Conservation (phyloP, 305 asterid genomes). For the Fraxinus angustifolia region DNA sequence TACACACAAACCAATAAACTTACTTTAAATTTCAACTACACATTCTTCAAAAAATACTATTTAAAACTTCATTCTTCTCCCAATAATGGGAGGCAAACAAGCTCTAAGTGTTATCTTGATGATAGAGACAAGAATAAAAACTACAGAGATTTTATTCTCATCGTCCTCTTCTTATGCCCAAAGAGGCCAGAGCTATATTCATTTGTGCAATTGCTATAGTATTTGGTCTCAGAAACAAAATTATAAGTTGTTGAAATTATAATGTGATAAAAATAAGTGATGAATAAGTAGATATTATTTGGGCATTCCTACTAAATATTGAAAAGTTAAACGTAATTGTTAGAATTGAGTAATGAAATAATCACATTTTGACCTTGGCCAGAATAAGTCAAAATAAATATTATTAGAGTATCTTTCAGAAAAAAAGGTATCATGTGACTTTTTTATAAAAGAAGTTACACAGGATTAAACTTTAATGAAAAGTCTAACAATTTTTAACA, state of each 20-base stretch:
- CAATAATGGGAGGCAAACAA: too few species aligned
- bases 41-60: too few species aligned
- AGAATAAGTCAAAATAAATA: too few species aligned
- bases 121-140: not conserved
- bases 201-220: not conserved
- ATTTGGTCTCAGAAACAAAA: not conserved
- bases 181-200: not conserved
- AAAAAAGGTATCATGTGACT: not conserved
- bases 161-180: not conserved
- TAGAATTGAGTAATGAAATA: not conserved
- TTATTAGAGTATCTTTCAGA: not conserved
- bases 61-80: too few species aligned
- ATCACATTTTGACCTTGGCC: not conserved
- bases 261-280: not conserved
- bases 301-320: not conserved
- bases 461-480: not conserved
- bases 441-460: not conserved
- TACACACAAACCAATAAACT: too few species aligned
- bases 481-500: not conserved
- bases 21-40: too few species aligned
- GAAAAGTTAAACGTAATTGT: not conserved
- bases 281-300: not conserved
- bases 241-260: not conserved
- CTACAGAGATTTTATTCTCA: not conserved
- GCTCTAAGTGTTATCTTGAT: not conserved